These are phyloP conservation scores for Mucor saturninus DNA, from an alignment of 371 early-diverging fungal species.

Conservation along the genomic window DNA sequence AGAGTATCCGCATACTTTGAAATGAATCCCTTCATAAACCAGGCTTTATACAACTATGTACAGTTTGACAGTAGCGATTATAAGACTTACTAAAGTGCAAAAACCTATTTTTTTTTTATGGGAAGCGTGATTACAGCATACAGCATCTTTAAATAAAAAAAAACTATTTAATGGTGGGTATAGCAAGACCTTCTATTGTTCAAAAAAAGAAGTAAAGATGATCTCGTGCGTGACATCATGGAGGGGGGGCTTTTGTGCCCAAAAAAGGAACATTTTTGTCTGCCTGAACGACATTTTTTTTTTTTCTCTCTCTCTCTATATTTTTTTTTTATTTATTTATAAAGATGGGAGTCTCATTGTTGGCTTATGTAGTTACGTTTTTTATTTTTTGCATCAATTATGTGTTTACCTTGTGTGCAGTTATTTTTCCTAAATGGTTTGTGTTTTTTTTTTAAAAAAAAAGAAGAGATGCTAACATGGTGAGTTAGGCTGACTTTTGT, in stretches of 20 bases:
- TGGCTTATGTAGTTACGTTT: slow-evolving; percentile 50
- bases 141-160: no score
- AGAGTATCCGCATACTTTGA: no score
- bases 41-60: no score
- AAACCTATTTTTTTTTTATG: no score
- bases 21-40: no score
- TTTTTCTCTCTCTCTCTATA: slow-evolving; percentile 9
- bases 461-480: background rate
- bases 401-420: slow-evolving; percentile 36
- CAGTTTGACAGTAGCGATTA: no score
- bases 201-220: no score
- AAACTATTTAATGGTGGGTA: no score
- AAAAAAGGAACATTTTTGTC: background rate
- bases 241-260: background rate
- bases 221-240: no score
- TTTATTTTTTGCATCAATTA: slow-evolving; percentile 50
- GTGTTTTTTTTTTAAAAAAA: background rate
- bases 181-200: no score
- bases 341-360: slow-evolving; percentile 48
- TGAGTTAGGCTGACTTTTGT: slow-evolving; percentile 46
- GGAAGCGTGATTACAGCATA: no score
- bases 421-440: slow-evolving; percentile 54
- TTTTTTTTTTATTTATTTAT: slow-evolving; percentile 11
- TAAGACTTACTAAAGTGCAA: no score
- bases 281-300: background rate